Percentiles rank a stretch among this genome's conserved stretches.
Conservation (phyloP, 805 yeast species). For the Cyberlindnera veronae region DNA sequence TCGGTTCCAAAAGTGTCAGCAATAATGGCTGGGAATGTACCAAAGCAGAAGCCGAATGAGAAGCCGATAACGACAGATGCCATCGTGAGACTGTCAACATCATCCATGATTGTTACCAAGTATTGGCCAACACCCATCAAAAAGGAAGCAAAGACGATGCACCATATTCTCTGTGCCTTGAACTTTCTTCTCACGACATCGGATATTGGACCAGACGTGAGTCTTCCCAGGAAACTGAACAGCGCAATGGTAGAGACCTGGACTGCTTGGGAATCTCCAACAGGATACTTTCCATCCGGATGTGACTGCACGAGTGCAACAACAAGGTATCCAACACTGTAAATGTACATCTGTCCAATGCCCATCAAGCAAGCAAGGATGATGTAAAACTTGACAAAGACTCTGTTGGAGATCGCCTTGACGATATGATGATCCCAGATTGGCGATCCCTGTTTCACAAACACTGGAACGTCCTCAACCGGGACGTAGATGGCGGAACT, state of each 20-base stretch:
- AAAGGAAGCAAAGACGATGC: conserved; percentile 41
- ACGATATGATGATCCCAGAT: conserved; percentile 27
- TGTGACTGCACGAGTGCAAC: conserved; percentile 38
- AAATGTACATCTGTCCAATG: conserved; percentile 69
- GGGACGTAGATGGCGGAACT: conserved; percentile 27
- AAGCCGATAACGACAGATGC: conserved; percentile 57
- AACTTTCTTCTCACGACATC: conserved; percentile 52
- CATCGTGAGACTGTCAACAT: conserved; percentile 40
- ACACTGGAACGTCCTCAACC: conserved; percentile 29
- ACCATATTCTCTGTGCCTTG: conserved; percentile 64
- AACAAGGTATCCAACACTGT: conserved; percentile 71
- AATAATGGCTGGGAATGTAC: conserved; percentile 70
- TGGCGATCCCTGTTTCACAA: conserved; percentile 26
- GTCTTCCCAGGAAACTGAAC: conserved; percentile 62
- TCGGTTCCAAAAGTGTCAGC: conserved; percentile 70
- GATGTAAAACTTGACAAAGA: conserved; percentile 49
- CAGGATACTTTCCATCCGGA: conserved; percentile 23
- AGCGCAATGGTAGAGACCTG: conserved; percentile 68
- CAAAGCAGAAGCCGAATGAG: conserved; percentile 69
- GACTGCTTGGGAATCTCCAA: conserved; percentile 56
- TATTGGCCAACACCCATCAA: conserved; percentile 37
- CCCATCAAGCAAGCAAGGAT: conserved; percentile 58
- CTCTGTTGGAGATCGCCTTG: conserved; percentile 19
- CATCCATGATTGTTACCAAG: conserved; percentile 32
- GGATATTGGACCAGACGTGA: conserved; percentile 61